Conservation (phyloP, 495 filamentous ascomycete species). For the Neurospora sp. region DNA sequence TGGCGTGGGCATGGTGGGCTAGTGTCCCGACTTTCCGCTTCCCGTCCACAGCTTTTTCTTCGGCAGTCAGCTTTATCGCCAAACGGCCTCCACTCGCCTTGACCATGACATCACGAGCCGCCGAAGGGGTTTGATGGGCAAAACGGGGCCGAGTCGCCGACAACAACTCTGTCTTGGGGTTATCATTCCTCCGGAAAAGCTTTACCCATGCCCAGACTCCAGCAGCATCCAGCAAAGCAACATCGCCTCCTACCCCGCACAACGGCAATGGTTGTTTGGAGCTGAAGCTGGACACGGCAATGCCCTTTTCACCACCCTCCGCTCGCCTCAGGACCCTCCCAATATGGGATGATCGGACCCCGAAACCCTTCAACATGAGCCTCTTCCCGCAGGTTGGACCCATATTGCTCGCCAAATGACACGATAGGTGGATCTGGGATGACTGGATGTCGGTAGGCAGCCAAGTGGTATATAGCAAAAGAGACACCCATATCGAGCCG, state of each 20-base stretch:
- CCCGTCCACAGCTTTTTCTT: background rate
- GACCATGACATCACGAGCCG: background rate
- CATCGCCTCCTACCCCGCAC: background rate
- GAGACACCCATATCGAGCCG: background rate
- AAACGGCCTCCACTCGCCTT: background rate
- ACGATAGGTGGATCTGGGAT: background rate
- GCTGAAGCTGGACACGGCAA: background rate
- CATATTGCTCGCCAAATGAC: background rate
- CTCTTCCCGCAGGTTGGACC: background rate
- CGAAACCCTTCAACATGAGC: background rate
- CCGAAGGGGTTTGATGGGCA: background rate
- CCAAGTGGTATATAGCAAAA: background rate
- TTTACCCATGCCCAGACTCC: background rate
- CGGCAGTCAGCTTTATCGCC: background rate
- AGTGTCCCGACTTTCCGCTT: background rate
- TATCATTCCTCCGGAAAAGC: background rate
- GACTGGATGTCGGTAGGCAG: background rate
- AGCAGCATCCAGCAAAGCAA: background rate
- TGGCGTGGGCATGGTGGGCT: background rate
- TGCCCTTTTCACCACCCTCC: background rate
- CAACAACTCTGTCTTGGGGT: background rate
- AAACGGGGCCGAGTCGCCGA: background rate
- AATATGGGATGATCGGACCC: background rate
- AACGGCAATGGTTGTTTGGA: background rate
- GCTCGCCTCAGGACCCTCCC: background rate